Evolutionary conservation across 257 asterid genomes (phyloP).

Genomic region (Plantago elongata): DNA sequence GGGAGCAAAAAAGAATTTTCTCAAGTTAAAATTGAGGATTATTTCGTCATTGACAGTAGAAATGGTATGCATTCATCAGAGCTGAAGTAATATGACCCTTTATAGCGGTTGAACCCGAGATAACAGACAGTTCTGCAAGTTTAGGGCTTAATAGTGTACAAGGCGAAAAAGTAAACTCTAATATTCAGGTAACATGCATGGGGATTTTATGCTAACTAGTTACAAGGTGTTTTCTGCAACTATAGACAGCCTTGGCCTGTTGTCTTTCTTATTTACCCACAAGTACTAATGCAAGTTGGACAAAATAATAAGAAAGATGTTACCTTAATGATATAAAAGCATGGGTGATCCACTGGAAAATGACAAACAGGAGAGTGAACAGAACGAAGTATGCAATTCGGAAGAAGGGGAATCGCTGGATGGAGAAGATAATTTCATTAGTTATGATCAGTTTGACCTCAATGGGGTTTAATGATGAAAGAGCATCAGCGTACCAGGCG

Average conservation of each 20-base stretch:
- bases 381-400: slow-evolving; percentile 73
- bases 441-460: slow-evolving; percentile 2
- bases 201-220: too few relatives aligned
- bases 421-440: slow-evolving; percentile 22
- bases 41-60: background rate
- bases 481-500: slow-evolving; percentile 41
- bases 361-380: slow-evolving; percentile 56
- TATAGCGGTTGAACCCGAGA: too few relatives aligned
- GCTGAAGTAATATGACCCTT: too few relatives aligned
- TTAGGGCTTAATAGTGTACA: too few relatives aligned
- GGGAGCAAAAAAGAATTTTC: slow-evolving; percentile 7
- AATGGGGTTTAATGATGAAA: slow-evolving; percentile 3
- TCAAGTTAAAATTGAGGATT: background rate
- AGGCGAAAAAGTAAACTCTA: too few relatives aligned
- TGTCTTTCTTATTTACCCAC: background rate
- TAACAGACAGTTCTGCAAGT: too few relatives aligned
- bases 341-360: slow-evolving; percentile 87
- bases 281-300: background rate
- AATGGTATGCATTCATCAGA: too few relatives aligned
- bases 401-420: slow-evolving; percentile 85
- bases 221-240: background rate
- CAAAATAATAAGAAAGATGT: background rate
- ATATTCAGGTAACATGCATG: too few relatives aligned
- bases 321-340: slow-evolving; percentile 59
- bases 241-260: background rate